A percentile compares a stretch with the other conserved stretches of the same genome.
These are phyloP conservation scores for Pseudocercospora eumusae DNA, from an alignment of 2,329 filamentous ascomycete species.

Conservation along the genomic window DNA sequence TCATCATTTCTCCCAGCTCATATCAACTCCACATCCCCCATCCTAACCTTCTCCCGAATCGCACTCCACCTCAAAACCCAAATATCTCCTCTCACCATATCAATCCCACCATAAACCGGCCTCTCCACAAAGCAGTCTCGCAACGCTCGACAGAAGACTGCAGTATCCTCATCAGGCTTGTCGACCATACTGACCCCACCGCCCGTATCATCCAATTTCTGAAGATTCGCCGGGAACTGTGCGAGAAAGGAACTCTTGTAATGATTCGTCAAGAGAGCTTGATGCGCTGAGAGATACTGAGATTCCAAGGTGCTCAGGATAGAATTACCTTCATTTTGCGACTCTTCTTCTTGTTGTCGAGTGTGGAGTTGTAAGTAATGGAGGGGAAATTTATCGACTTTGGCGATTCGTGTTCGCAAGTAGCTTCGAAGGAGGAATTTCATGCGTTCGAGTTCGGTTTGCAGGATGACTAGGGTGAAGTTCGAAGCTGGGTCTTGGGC, in stretches of 20 bases:
- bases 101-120: constrained; percentile 50
- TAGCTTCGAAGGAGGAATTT: constrained; percentile 88
- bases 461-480: constrained; percentile 89
- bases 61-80: constrained; percentile 61
- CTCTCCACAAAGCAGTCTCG: constrained; percentile 63
- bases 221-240: constrained; percentile 75
- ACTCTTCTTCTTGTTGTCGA: constrained; percentile 53
- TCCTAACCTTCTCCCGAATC: constrained; percentile 65
- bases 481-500: constrained; percentile 85
- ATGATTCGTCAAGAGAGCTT: constrained; percentile 79
- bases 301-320: constrained; percentile 71
- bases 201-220: constrained; percentile 85
- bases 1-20: constrained; percentile 35
- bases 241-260: constrained; percentile 82
- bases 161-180: constrained; percentile 74
- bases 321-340: constrained; percentile 34
- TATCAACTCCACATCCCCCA: constrained; percentile 70
- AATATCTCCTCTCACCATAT: constrained; percentile 54
- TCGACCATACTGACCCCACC: constrained; percentile 94
- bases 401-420: constrained; percentile 80
- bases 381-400: constrained; percentile 58
- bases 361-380: not conserved
- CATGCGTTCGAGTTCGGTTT: constrained; percentile 92
- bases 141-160: constrained; percentile 79
- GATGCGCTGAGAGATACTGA: constrained; percentile 80